phyloP scores from a whole-genome alignment of 805 yeast genomes.

The Sungouiella thailandica region DNA sequence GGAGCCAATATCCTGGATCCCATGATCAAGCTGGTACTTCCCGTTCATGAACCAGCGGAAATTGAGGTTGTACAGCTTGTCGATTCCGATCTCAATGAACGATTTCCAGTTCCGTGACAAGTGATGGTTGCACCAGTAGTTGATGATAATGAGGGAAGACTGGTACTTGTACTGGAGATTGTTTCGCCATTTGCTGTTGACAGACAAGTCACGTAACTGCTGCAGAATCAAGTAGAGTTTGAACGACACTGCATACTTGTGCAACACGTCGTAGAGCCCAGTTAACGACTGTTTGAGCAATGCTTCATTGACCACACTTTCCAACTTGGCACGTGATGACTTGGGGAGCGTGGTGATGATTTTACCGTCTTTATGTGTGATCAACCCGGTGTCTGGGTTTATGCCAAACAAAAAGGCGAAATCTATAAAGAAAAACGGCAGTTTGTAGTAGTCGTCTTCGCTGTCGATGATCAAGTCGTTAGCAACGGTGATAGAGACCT shows the following conservation, averaged over 20 bases:
- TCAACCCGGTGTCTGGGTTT: constrained; percentile 30
- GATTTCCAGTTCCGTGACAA: constrained; percentile 45
- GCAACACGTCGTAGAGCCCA: constrained; percentile 53
- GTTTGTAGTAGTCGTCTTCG: constrained; percentile 37
- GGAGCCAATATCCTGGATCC: constrained; percentile 5
- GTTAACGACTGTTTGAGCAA: constrained; percentile 42
- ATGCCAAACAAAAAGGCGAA: constrained; percentile 59
- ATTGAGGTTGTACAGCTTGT: constrained; percentile 40
- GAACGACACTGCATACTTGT: constrained; percentile 57
- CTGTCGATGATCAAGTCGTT: constrained; percentile 48
- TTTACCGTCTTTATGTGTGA: constrained; percentile 24
- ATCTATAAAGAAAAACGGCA: constrained; percentile 76
- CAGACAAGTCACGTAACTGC: constrained; percentile 45
- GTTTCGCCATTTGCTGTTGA: constrained; percentile 52
- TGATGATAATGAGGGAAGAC: constrained; percentile 47
- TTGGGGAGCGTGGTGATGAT: constrained; percentile 27
- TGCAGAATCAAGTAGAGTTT: constrained; percentile 57
- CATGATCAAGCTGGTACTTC: constrained; percentile 23
- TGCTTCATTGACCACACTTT: constrained; percentile 49
- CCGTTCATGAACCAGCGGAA: constrained; percentile 66
- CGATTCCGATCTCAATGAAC: constrained; percentile 59
- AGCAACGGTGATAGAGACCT: constrained; percentile 62
- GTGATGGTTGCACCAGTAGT: constrained; percentile 55
- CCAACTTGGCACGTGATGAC: constrained; percentile 39
- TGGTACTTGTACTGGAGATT: constrained; percentile 57